A percentile compares a stretch with the other conserved stretches of the same genome.
phyloP scores from a whole-genome alignment of 805 yeast species.

The Metschnikowia bowlesiae region DNA sequence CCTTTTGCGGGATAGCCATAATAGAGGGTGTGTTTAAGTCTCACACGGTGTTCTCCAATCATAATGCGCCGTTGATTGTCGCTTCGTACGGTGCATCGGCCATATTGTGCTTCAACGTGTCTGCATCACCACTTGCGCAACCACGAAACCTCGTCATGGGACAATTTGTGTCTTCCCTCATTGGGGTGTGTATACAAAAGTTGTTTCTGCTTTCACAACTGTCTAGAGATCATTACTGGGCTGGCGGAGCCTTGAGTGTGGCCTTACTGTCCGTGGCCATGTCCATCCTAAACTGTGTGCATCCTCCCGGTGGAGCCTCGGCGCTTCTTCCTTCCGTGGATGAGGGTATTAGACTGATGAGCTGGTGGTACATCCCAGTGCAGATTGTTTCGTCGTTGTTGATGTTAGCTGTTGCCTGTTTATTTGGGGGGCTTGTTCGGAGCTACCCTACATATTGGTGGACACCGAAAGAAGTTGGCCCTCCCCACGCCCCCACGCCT shows the following conservation, averaged over 20 bases:
- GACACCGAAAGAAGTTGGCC: constrained; percentile 29
- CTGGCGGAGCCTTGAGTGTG: constrained; percentile 55
- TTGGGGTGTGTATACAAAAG: constrained; percentile 53
- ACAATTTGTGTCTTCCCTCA: constrained; percentile 47
- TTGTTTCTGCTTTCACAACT: constrained; percentile 43
- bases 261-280: constrained; percentile 50
- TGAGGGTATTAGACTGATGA: constrained; percentile 40
- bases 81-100: constrained; percentile 64
- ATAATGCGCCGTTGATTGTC: constrained; percentile 44
- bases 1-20: constrained; percentile 44
- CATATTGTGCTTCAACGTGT: constrained; percentile 51
- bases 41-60: constrained; percentile 34
- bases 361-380: constrained; percentile 64
- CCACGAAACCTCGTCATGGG: constrained; percentile 59
- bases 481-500: not conserved
- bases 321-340: constrained; percentile 56
- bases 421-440: constrained; percentile 51
- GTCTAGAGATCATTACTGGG: constrained; percentile 49
- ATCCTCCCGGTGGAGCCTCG: constrained; percentile 72
- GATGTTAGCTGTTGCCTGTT: constrained; percentile 46
- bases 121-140: constrained; percentile 58
- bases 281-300: constrained; percentile 53
- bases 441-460: constrained; percentile 61
- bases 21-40: constrained; percentile 44
- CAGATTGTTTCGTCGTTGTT: constrained; percentile 48